Evolutionary conservation across 345 rosid species (phyloP).

Genomic region (Cochlearia excelsa): DNA sequence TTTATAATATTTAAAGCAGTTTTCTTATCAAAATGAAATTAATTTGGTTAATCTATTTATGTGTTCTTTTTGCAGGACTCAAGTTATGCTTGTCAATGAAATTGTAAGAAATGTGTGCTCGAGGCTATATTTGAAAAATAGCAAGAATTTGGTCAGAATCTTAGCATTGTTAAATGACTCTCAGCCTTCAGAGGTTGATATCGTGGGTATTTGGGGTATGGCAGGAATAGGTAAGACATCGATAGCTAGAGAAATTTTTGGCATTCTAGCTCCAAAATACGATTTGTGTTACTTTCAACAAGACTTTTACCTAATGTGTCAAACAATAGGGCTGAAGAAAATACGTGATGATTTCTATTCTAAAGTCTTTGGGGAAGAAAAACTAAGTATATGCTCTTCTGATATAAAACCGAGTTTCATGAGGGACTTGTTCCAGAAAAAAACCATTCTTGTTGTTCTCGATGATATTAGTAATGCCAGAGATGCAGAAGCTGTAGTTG

Average conservation of each 20-base stretch:
- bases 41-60: background rate
- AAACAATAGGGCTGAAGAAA: slow-evolving; percentile 8
- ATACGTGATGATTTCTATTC: slow-evolving; percentile 27
- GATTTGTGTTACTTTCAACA: slow-evolving; percentile 18
- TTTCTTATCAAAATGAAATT: background rate
- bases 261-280: slow-evolving; percentile 2
- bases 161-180: background rate
- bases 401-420: slow-evolving; percentile 24
- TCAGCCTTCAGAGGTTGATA: background rate
- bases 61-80: slow-evolving; percentile 2
- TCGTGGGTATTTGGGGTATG: slow-evolving; percentile 26
- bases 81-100: slow-evolving; percentile 10
- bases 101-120: slow-evolving; percentile 10
- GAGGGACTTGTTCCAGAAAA: background rate
- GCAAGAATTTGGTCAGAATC: slow-evolving; percentile 10
- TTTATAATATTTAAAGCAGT: background rate
- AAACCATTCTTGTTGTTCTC: slow-evolving; percentile 21
- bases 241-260: slow-evolving; percentile 23
- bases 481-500: slow-evolving; percentile 28
- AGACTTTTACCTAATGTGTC: slow-evolving; percentile 19
- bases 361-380: slow-evolving; percentile 26
- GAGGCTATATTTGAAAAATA: background rate
- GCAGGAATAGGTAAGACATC: slow-evolving; percentile 34
- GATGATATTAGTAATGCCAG: slow-evolving; percentile 28
- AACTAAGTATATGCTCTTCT: slow-evolving; percentile 13